Conservation (phyloP, 257 asterid species). For the Verbena officinalis region DNA sequence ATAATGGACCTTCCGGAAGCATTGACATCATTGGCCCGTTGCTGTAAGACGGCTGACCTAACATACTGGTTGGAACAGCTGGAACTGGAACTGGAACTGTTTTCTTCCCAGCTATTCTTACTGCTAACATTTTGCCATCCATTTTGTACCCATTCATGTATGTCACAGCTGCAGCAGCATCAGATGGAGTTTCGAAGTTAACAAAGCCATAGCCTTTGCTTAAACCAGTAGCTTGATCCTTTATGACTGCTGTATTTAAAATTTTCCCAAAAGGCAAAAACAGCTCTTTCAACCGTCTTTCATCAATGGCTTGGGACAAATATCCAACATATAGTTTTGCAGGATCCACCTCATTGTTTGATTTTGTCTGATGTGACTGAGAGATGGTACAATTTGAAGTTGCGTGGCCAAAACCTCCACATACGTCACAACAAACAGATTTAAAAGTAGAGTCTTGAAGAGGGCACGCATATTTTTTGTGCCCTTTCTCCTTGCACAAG, state of each 20-base stretch:
- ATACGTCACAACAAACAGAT: constrained; percentile 35
- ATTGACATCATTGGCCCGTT: background rate
- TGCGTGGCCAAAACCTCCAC: constrained; percentile 43
- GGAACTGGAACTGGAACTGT: constrained; percentile 17
- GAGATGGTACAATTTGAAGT: constrained; percentile 33
- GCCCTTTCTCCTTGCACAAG: constrained; percentile 42
- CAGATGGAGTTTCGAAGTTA: constrained; percentile 28
- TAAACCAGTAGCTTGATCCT: constrained; percentile 37
- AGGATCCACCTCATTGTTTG: constrained; percentile 29
- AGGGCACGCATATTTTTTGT: constrained; percentile 40
- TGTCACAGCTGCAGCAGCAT: constrained; percentile 37
- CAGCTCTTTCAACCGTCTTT: constrained; percentile 33
- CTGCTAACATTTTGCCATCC: constrained; percentile 37
- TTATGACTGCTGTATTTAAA: constrained; percentile 27
- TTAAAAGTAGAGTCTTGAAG: constrained; percentile 33
- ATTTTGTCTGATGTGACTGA: constrained; percentile 14
- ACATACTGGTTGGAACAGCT: constrained; percentile 5
- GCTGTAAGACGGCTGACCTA: constrained; percentile 15
- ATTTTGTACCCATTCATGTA: constrained; percentile 40
- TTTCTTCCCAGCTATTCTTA: constrained; percentile 37
- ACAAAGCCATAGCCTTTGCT: constrained; percentile 47
- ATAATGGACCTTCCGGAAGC: constrained; percentile 26
- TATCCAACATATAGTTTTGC: constrained; percentile 36
- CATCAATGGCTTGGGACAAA: constrained; percentile 31
- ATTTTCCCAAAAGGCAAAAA: constrained; percentile 44